phyloP scores from a whole-genome alignment of 2,329 filamentous ascomycete genomes.

The Mycosphaerella sp. region DNA sequence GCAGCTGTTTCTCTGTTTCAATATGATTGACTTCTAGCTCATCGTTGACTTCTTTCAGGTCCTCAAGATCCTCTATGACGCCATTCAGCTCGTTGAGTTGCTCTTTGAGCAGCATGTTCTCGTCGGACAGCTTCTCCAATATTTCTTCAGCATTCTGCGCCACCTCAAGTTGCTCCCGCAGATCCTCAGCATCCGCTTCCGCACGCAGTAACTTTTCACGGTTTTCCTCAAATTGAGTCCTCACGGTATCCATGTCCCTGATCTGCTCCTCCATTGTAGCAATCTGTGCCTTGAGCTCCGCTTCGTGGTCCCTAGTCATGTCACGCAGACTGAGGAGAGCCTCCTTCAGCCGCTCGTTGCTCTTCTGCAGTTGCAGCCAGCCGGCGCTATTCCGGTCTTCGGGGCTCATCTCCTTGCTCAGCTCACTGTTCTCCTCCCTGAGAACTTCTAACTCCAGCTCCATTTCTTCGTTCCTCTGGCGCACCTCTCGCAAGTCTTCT shows the following conservation, averaged over 20 bases:
- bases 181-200: constrained; percentile 72
- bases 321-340: constrained; percentile 80
- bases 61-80: constrained; percentile 81
- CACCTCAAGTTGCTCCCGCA: constrained; percentile 85
- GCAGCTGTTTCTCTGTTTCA: constrained; percentile 88
- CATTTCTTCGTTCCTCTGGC: constrained; percentile 72
- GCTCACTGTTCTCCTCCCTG: constrained; percentile 77
- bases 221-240: constrained; percentile 59
- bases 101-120: constrained; percentile 77
- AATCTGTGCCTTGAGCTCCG: constrained; percentile 64
- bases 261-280: constrained; percentile 37
- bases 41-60: constrained; percentile 84
- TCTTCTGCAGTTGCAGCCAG: constrained; percentile 86
- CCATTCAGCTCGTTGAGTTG: constrained; percentile 76
- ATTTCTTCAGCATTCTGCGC: constrained; percentile 85
- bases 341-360: constrained; percentile 80
- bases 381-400: constrained; percentile 82
- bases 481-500: constrained; percentile 70
- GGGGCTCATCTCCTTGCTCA: constrained; percentile 75
- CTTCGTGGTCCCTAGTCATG: constrained; percentile 77
- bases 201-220: constrained; percentile 68
- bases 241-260: constrained; percentile 38
- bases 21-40: constrained; percentile 91
- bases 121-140: constrained; percentile 84
- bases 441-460: constrained; percentile 83